Base-by-base conservation (phyloP, 2,329 filamentous ascomycete species). In the Sordariomycetes sp. region DNA sequence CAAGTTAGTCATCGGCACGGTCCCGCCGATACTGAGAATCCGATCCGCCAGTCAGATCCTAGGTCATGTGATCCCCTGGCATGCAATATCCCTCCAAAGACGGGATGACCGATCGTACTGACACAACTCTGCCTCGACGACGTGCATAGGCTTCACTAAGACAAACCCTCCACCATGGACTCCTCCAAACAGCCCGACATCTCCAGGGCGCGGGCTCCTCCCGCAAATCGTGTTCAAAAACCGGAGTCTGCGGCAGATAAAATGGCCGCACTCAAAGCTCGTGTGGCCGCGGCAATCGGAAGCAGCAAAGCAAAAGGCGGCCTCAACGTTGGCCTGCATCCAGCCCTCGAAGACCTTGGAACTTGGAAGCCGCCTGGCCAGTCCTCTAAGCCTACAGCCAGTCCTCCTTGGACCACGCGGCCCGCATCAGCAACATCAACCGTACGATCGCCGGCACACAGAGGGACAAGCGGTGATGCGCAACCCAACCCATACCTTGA, bases 401-500 rank as follows among this genome's bases (percentile, higher is more conserved):
- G n/a, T 48, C 10, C 42, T 36, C 15, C 25, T 28, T 28, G 48
- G 22, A 59, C 54, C 76, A 79, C 57, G 70, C 72, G 50, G 73
- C 74, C 59, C 67, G 73, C 8, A 15, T 34, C 20, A 10, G 17
- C 54, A 13, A 42, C 28, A 20, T 10, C 12, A 39, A 13, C 56
- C 36, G 28, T 28, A 17, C 35, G 48, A 45, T 50, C 12, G n/a
- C 34, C 53, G 57, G 64, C 63, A 69, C 24, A 34, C 28, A 20
- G 35, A 24, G 52, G 24, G 17, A 24, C 51, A 10, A 52, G 45
- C 62, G 66, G 57, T 61, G 67, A 59, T 62, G 62, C 7, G 62
- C 62, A 57, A 15, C 45, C 8, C 62, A 95, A 96, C 62, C 90
- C 91, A 0, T 96, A 96, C 68, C 91, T 87, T 62, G 89, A 95